A percentile compares a stretch with the other conserved stretches of the same genome.
phyloP scores from a whole-genome alignment of 176 grass and related monocot species.

The Eleusine coracana region DNA sequence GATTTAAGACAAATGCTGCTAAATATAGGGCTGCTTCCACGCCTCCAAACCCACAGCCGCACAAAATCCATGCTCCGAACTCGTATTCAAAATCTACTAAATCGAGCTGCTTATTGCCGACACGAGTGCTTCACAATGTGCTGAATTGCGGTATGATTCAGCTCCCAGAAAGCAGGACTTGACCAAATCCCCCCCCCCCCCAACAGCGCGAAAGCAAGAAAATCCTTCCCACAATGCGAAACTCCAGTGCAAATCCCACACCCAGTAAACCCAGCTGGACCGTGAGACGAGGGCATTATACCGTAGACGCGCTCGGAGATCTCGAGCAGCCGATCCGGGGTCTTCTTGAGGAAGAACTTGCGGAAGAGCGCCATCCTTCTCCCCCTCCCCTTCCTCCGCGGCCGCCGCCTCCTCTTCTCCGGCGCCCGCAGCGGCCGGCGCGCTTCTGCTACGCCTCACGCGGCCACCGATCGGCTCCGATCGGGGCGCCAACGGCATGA shows the following conservation, averaged over 20 bases:
- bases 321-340: constrained; percentile 94
- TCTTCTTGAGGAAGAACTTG: constrained; percentile 95
- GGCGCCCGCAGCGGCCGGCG: constrained; percentile 9
- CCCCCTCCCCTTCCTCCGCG: constrained; percentile 31
- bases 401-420: constrained; percentile 22
- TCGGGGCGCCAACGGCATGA: constrained; percentile 63
- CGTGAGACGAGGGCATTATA: constrained; percentile 47
- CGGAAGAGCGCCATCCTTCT: constrained; percentile 89
- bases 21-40: constrained; percentile 27
- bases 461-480: constrained; percentile 57
- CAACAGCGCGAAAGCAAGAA: constrained; percentile 6
- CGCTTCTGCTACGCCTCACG: constrained; percentile 32
- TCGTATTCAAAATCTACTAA: constrained; percentile 29
- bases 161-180: constrained; percentile 16
- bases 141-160: constrained; percentile 32
- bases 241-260: constrained; percentile 15
- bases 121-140: not conserved
- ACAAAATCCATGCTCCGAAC: not conserved
- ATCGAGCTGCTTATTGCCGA: not conserved
- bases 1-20: constrained; percentile 48
- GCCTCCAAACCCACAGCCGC: not conserved
- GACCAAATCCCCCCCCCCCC: constrained; percentile 1
- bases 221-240: not conserved
- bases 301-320: constrained; percentile 96
- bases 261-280: not conserved